phyloP scores from a whole-genome alignment of 23 red algal species.

The Gracilaria domingensis region DNA sequence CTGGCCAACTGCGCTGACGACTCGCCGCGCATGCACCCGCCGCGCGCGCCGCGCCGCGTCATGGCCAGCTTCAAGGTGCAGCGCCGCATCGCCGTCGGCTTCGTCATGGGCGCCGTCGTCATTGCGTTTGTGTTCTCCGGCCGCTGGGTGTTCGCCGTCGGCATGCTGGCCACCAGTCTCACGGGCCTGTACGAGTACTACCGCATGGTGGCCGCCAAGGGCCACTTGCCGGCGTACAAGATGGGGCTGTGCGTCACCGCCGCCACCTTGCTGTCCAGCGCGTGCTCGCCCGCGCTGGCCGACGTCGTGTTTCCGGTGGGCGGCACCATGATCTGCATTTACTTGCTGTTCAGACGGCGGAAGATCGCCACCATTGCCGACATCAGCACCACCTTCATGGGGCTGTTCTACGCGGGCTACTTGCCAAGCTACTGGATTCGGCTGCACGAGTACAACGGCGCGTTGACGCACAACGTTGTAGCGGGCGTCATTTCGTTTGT shows the following conservation, averaged over 20 bases:
- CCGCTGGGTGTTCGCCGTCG: constrained; percentile 67
- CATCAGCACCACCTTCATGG: constrained; percentile 98
- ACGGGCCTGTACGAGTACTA: constrained; percentile 97
- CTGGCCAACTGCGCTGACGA: neutral
- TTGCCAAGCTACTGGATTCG: constrained; percentile 97
- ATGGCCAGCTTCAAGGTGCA: constrained; percentile 60
- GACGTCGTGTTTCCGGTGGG: constrained; percentile 94
- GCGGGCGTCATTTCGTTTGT: constrained; percentile 46
- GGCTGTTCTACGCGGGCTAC: constrained; percentile 98
- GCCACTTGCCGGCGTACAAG: constrained; percentile 84
- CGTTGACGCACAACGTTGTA: constrained; percentile 19
- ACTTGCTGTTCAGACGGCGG: constrained; percentile 85
- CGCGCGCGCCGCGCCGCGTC: neutral
- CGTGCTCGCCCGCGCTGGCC: constrained; percentile 61
- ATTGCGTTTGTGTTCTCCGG: constrained; percentile 83
- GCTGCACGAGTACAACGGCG: constrained; percentile 71
- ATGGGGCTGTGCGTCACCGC: constrained; percentile 85
- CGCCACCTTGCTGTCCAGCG: constrained; percentile 73
- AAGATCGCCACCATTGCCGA: constrained; percentile 99
- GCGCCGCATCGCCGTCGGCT: constrained; percentile 74
- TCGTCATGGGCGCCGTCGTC: constrained; percentile 83
- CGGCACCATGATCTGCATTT: constrained; percentile 91
- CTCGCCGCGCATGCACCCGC: neutral
- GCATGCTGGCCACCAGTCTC: constrained; percentile 66
- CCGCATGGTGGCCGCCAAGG: constrained; percentile 89